Evolutionary conservation across 371 early-diverging fungal species (phyloP).

Genomic region (Circinella minor): DNA sequence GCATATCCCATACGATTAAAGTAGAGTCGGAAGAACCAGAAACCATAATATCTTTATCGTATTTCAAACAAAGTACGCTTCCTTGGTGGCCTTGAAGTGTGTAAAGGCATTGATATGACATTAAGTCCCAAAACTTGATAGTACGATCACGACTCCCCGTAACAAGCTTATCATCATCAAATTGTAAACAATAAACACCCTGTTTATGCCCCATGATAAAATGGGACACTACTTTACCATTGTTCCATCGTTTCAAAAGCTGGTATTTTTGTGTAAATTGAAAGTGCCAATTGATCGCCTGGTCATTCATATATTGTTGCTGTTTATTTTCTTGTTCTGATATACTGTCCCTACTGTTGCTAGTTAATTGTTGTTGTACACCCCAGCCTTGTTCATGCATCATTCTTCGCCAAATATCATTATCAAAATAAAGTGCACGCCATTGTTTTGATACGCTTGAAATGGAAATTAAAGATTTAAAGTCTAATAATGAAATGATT

Average conservation of each 20-base stretch:
- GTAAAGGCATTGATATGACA: constrained; percentile 62
- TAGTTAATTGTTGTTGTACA: not conserved
- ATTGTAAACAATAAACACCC: constrained; percentile 94
- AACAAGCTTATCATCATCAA: constrained; percentile 79
- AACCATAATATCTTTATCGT: constrained; percentile 78
- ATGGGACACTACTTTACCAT: constrained; percentile 18
- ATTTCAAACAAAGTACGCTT: constrained; percentile 90
- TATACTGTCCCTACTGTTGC: no score
- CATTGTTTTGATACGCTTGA: constrained; percentile 18
- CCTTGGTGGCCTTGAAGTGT: constrained; percentile 85
- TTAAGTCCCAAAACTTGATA: constrained; percentile 80
- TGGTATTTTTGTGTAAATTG: constrained; percentile 39
- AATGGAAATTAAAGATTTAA: constrained; percentile 6
- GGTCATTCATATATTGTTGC: constrained; percentile 7
- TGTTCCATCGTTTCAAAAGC: constrained; percentile 20
- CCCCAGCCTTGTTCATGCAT: constrained; percentile 21
- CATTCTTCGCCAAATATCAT: constrained; percentile 23
- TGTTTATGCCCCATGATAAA: constrained; percentile 79
- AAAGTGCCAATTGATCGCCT: constrained; percentile 35
- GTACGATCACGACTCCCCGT: constrained; percentile 94
- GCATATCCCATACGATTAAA: constrained; percentile 86
- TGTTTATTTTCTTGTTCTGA: not conserved
- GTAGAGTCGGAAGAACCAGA: constrained; percentile 92
- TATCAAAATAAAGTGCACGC: constrained; percentile 16
- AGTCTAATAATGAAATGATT: constrained; percentile 22